Evolutionary conservation across 352 stramenopile genomes (phyloP), one percentile per base, ranked within the genome.

Genomic region (Phytophthora lateralis): DNA sequence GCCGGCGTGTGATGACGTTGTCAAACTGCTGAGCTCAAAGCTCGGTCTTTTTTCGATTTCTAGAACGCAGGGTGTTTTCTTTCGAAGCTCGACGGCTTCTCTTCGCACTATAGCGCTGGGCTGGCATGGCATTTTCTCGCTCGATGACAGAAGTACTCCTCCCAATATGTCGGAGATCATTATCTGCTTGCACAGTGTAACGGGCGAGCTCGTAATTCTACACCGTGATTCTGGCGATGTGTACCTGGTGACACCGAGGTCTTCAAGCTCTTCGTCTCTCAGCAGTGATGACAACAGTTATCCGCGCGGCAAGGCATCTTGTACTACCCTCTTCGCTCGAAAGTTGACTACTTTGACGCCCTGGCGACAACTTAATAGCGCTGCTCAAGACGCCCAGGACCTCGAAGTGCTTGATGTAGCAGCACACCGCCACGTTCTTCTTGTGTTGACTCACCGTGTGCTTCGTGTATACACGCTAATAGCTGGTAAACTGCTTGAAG

Each of bases 31-130:
- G 15, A 74, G 78, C 63, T 92, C 82, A 0, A 78, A 78, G 39
- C 68, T 83, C 17, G 88, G 88, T 14, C 70, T 96, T 15, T 96
- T 87, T 83, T 60, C 88, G 26, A 46, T 96, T 52, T 89, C 85
- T 0, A 63, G 57, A 15, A 52, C 63, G 2, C 34, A 71, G 39
- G 80, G 82, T 6, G 58, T 96, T 14, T 73, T 79, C 29, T 85
- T 92, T 29, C 77, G 84, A n/a, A 89, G 84, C 27, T 72, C 66
- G 5, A 64, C 48, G 8, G 60, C 63, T 52, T 80, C 74, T 4
- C 63, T 92, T 6, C 55, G 38, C 0, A 86, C 60, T 48, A 52
- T 88, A 15, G 55, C 56, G 5, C 55, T 85, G 6, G 44, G 34
- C 26, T 93, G 84, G 85, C 34, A 47, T 10, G 14, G 48, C 1